Base-by-base conservation (phyloP, 192 early-diverging fungal species). In the Rhizoclosmatium globosum region DNA sequence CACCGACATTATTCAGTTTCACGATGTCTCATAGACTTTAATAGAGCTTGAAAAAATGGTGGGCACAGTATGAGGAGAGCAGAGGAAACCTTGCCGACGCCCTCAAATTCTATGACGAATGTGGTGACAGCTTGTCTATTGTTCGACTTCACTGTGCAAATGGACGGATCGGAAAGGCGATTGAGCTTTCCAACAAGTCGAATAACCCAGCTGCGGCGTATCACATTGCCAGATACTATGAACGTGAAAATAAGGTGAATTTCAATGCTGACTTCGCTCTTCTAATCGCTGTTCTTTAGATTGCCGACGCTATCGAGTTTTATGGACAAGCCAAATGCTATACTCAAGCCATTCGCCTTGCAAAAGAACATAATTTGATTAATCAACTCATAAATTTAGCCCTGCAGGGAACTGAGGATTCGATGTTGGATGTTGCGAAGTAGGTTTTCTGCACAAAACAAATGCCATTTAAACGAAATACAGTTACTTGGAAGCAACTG, bases 1-100 rank as follows among this genome's bases (percentile, higher is more conserved):
- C 7, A 68, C 38, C 60, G 66, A 53, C 17, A 13, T 53, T 17
- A 66, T 71, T 81, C 86, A 50, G 71, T 31, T 74, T 38, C 2
- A 45, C 6, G 31, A 43, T 41, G 41, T 84, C 64, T 42, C 45
- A 69, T 11, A 23, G 11, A 31, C 41, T 50, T 73, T 47, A 65
- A 19, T 47, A 80, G 78, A 31, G 62, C 7, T 72, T 88, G 4
- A 83, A 82, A 44, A 85, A 83, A 61, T 91, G 89, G 89, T 88
- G 85, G 85, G 89, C 83, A 11, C 88, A 91, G 79, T 88, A 88
- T 75, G 72, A 74, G 44, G 89, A 91, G 71, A 76, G 74, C 11
- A 66, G 82, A 4, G 81, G 79, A 13, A 82, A 90, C 71, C 45
- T 75, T 39, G 70, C 59, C 2, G 79, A 72, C 23, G 87, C 89